These are phyloP conservation scores for Mucor piriformis DNA, from an alignment of 371 early-diverging fungal genomes.

Conservation along the genomic window DNA sequence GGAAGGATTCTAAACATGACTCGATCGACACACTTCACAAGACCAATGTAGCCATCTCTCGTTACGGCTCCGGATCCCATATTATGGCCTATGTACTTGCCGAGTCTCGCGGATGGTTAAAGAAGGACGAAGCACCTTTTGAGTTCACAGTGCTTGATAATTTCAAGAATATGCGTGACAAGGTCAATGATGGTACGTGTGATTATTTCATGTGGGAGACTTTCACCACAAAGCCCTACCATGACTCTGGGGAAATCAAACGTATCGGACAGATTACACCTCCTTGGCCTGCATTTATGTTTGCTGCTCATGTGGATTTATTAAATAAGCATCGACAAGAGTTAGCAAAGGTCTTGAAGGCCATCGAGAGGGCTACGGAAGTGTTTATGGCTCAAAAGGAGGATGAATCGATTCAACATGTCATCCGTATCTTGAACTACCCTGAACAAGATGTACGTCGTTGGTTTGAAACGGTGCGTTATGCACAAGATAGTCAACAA, in stretches of 20 bases:
- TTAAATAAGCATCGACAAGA: constrained; percentile 29
- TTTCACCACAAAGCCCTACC: constrained; percentile 84
- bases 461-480: constrained; percentile 76
- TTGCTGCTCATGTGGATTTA: constrained; percentile 68
- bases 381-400: constrained; percentile 56
- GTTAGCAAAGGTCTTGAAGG: constrained; percentile 42
- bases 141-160: constrained; percentile 69
- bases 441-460: constrained; percentile 64
- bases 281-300: constrained; percentile 89
- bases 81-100: constrained; percentile 84
- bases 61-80: constrained; percentile 83
- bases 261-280: constrained; percentile 78
- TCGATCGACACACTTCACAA: constrained; percentile 63
- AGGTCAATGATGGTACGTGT: constrained; percentile 58
- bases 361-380: constrained; percentile 48
- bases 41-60: constrained; percentile 71
- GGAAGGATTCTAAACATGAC: constrained; percentile 48
- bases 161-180: constrained; percentile 75
- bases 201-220: constrained; percentile 91
- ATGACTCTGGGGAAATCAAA: constrained; percentile 70
- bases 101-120: constrained; percentile 71
- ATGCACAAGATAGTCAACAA: constrained; percentile 52
- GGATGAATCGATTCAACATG: constrained; percentile 55
- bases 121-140: constrained; percentile 39
- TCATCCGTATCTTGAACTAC: constrained; percentile 63